Evolutionary conservation across 2,329 filamentous ascomycete species (phyloP).

Genomic region (Sporothrix variecibatus): DNA sequence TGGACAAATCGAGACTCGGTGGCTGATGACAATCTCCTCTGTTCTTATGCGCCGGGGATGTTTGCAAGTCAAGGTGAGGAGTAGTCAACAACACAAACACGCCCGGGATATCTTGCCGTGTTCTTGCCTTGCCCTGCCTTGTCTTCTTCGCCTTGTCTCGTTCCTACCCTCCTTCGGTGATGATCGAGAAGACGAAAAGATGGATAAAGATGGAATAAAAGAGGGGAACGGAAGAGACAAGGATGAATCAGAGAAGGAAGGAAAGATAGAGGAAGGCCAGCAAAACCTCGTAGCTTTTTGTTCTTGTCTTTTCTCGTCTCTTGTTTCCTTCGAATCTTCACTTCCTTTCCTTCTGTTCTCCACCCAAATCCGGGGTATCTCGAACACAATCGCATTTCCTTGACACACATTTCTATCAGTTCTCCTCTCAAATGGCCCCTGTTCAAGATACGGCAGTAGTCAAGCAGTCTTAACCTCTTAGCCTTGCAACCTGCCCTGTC

Average conservation of each 20-base stretch:
- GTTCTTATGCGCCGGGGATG: slow-evolving; percentile 1
- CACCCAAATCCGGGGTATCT: slow-evolving; percentile 19
- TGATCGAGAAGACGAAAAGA: background rate
- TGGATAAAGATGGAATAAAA: background rate
- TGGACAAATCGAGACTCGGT: background rate
- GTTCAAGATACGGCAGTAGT: slow-evolving; percentile 8
- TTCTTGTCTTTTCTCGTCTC: background rate
- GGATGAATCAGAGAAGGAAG: background rate
- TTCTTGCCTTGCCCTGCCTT: background rate
- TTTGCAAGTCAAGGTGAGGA: background rate
- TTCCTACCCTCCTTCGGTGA: slow-evolving; percentile 16
- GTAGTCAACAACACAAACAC: background rate
- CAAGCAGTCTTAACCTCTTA: background rate
- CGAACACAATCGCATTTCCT: background rate
- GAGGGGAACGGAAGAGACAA: background rate
- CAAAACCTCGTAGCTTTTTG: background rate
- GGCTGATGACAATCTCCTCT: slow-evolving; percentile 5
- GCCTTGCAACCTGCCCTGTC: background rate
- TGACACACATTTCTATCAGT: slow-evolving; percentile 7
- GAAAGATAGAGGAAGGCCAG: background rate
- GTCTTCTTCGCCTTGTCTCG: background rate
- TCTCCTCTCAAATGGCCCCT: background rate
- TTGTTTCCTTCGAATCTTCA: background rate
- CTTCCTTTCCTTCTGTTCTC: background rate
- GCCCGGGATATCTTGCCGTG: background rate